A percentile compares a stretch with the other conserved stretches of the same genome.
phyloP scores from a whole-genome alignment of 1,139 yeast species.

The Yarrowia galli region DNA sequence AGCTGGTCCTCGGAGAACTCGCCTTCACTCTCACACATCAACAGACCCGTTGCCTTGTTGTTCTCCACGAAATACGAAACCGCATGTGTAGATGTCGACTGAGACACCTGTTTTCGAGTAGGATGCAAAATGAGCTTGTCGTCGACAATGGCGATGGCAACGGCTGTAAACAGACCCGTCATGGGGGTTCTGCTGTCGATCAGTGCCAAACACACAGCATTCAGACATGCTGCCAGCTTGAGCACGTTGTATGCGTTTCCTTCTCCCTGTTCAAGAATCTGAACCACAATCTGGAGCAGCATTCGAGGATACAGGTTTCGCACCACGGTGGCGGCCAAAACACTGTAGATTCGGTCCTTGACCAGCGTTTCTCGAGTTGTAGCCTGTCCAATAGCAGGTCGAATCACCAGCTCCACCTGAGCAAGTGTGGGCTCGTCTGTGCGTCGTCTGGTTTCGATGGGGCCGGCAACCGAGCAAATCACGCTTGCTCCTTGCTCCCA shows the following conservation, averaged over 20 bases:
- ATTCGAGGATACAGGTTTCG: conserved; percentile 82
- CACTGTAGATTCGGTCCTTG: conserved; percentile 72
- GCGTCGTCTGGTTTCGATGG: conserved; percentile 81
- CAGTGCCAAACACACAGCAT: conserved; percentile 74
- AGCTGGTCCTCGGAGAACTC: conserved; percentile 65
- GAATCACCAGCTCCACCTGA: conserved; percentile 77
- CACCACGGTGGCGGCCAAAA: conserved; percentile 67
- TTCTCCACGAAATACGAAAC: conserved; percentile 67
- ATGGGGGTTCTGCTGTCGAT: conserved; percentile 81
- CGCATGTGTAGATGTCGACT: conserved; percentile 67
- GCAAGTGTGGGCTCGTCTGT: conserved; percentile 86
- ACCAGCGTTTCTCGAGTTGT: conserved; percentile 78
- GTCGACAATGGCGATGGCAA: conserved; percentile 55
- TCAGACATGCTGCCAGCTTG: conserved; percentile 75
- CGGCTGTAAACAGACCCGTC: conserved; percentile 65
- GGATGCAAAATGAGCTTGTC: conserved; percentile 58
- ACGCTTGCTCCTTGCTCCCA: conserved; percentile 60
- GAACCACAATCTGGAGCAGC: conserved; percentile 85
- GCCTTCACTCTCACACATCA: conserved; percentile 78
- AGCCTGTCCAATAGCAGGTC: conserved; percentile 80
- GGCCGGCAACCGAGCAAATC: conserved; percentile 84
- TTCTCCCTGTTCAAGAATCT: conserved; percentile 70
- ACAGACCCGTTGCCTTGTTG: conserved; percentile 60
- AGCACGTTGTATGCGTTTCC: conserved; percentile 47
- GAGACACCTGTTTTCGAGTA: conserved; percentile 52